Evolutionary conservation across 1,284 basidiomycete genomes (phyloP).

Genomic region (Heterobasidion irregulare): DNA sequence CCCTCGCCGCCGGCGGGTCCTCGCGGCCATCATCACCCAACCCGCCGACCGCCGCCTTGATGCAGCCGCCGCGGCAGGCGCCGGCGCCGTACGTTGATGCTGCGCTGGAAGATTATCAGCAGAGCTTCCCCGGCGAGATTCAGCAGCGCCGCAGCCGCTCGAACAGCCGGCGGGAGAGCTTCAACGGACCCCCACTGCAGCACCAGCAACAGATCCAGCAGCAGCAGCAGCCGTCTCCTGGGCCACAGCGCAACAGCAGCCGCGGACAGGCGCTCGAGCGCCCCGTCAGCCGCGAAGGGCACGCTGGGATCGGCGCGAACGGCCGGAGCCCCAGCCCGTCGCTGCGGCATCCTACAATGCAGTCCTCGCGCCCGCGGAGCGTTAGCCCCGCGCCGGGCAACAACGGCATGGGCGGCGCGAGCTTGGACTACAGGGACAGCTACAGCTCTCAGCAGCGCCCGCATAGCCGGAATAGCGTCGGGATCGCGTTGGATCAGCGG

Average conservation of each 20-base stretch:
- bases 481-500: conserved; percentile 71
- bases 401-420: conserved; percentile 10
- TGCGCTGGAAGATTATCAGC: conserved; percentile 74
- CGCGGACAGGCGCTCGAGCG: conserved; percentile 34
- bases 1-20: conserved; percentile 26
- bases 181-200: conserved; percentile 20
- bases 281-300: conserved; percentile 55
- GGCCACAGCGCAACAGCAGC: conserved; percentile 14
- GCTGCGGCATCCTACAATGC: conserved; percentile 4
- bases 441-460: conserved; percentile 18
- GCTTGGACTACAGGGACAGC: conserved; percentile 9
- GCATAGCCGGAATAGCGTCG: conserved; percentile 39
- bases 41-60: conserved; percentile 64
- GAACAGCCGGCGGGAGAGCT: conserved; percentile 29
- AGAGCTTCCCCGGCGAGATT: conserved; percentile 83
- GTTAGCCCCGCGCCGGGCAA: conserved; percentile 31
- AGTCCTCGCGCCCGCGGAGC: conserved; percentile 29
- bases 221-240: conserved; percentile 13
- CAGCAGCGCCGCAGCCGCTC: conserved; percentile 38
- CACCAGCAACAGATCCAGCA: conserved; percentile 8
- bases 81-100: conserved; percentile 51
- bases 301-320: conserved; percentile 74
- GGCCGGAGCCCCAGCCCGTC: conserved; percentile 54
- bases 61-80: conserved; percentile 52
- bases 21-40: conserved; percentile 74